Evolutionary conservation across 768 basidiomycete genomes (phyloP).

Genomic region (Agrocybe pediades): DNA sequence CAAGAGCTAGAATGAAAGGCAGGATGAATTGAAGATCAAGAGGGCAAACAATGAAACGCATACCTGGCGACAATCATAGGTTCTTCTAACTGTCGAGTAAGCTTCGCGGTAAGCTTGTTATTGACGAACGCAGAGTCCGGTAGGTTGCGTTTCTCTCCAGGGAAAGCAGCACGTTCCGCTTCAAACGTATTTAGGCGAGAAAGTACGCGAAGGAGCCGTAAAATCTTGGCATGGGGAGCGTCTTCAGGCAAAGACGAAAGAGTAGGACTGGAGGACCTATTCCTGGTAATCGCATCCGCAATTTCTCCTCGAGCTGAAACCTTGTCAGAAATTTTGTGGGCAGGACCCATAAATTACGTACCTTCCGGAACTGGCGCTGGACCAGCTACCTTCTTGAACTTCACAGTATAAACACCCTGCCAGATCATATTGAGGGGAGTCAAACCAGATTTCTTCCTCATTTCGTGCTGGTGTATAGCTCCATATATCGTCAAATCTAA

Average conservation of each 20-base stretch:
- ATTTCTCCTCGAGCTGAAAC: constrained; percentile 38
- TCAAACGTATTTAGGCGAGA: constrained; percentile 82
- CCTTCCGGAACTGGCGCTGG: constrained; percentile 68
- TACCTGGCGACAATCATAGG: constrained; percentile 99
- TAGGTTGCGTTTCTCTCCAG: constrained; percentile 57
- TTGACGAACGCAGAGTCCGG: constrained; percentile 90
- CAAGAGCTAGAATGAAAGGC: constrained; percentile 65
- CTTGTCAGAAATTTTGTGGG: background rate
- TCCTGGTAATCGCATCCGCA: constrained; percentile 46
- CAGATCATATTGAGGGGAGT: constrained; percentile 76
- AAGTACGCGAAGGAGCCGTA: constrained; percentile 86
- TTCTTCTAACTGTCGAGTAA: constrained; percentile 96
- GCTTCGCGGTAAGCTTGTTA: constrained; percentile 96
- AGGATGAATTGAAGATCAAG: background rate
- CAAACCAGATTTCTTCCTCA: constrained; percentile 68
- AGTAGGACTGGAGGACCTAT: constrained; percentile 63
- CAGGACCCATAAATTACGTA: constrained; percentile 31
- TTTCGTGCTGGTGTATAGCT: constrained; percentile 90
- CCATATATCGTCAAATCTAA: constrained; percentile 95
- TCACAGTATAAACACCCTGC: constrained; percentile 89
- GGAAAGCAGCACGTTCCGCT: constrained; percentile 55
- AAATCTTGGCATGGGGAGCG: constrained; percentile 85
- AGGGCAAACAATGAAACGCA: constrained; percentile 36
- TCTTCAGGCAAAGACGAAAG: constrained; percentile 84
- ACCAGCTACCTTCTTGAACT: constrained; percentile 90